Evolutionary conservation across 2,329 filamentous ascomycete genomes (phyloP).

Genomic region (Fusarium clavum): DNA sequence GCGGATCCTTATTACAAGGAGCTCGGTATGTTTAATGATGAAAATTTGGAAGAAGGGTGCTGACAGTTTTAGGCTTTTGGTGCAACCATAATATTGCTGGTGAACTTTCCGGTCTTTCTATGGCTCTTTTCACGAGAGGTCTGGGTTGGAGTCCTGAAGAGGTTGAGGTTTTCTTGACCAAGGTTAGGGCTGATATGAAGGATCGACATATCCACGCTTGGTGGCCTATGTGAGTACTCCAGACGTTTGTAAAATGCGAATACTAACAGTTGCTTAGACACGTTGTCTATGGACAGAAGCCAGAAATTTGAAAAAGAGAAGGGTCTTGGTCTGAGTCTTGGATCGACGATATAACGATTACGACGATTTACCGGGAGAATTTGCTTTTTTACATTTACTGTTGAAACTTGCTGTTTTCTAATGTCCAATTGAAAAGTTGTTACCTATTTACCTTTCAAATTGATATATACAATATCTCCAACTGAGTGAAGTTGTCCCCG

Average conservation of each 20-base stretch:
- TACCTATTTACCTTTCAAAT: not conserved
- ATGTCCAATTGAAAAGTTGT: not conserved
- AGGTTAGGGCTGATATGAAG: slow-evolving; percentile 51
- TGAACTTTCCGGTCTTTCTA: slow-evolving; percentile 52
- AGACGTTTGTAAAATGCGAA: rapidly evolving
- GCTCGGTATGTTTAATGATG: slow-evolving; percentile 51
- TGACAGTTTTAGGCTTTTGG: slow-evolving; percentile 51
- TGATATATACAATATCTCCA: too few relatives aligned
- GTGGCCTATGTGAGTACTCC: slow-evolving; percentile 52
- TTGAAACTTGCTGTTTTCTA: not conserved
- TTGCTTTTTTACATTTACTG: not conserved
- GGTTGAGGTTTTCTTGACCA: slow-evolving; percentile 50
- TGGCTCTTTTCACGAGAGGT: slow-evolving; percentile 53
- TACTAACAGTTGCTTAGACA: slow-evolving; percentile 14
- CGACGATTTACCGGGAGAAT: not conserved
- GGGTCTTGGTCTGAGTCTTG: not conserved
- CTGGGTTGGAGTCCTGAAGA: slow-evolving; percentile 52
- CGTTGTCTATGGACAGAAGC: slow-evolving; percentile 44
- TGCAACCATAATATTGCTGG: slow-evolving; percentile 50
- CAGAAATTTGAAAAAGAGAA: slow-evolving; percentile 3
- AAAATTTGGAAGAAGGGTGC: rapidly evolving
- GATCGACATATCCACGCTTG: slow-evolving; percentile 53
- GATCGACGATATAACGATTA: not conserved
- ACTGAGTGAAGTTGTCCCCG: not conserved
- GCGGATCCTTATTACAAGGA: slow-evolving; percentile 64